Base-by-base conservation (phyloP, 208 protist genomes). In the Porcisia hertigi region DNA sequence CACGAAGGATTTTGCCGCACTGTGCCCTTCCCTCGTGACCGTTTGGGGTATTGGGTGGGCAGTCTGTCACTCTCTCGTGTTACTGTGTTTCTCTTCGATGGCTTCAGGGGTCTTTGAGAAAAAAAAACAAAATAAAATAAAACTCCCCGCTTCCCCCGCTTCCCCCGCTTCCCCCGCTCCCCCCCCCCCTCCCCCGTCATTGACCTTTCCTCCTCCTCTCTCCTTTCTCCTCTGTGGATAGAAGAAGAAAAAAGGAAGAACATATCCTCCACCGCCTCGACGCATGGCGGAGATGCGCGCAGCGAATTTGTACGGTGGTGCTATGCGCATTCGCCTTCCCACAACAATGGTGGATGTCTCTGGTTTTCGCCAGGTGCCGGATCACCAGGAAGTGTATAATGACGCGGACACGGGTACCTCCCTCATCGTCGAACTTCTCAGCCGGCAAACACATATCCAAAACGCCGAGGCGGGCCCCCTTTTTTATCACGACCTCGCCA, bases 381-480 rank as follows among this genome's bases (percentile, higher is more conserved):
- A 96, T 79, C 84, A 90, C 52, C 90, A 94, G 65, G 89, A 96
- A 63, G 89, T 96, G 67, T 92, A 89, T 79, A 65, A 69, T 0
- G 84, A 96, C 72, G 73, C 77, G 2, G 71, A 71, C 69, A 93
- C 87, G 8, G 88, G 89, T 20, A 82, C 83, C 9, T 86, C 83
- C 20, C 34, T 96, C 54, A 92, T 94, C 34, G 77, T 94, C 18
- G 92, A 96, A 75, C 82, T 96, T 6, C 79, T 96, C 11, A 60
- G 77, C n/a, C 85, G 88, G 6, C 76, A 93, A 62, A 49, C 55
- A 14, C 45, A 71, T 1, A 81, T 96, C 16, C 1, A 55, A 18
- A 82, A 96, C 81, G 74, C 73, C 6, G 82, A 84, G 30, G 83
- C 84, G 25, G 90, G 77, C 1, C 30, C 55, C 25, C 94, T 90